A percentile compares a stretch with the other conserved stretches of the same genome.
Conservation (phyloP, 306 rosid species). For the Aeschynomene evenia region DNA sequence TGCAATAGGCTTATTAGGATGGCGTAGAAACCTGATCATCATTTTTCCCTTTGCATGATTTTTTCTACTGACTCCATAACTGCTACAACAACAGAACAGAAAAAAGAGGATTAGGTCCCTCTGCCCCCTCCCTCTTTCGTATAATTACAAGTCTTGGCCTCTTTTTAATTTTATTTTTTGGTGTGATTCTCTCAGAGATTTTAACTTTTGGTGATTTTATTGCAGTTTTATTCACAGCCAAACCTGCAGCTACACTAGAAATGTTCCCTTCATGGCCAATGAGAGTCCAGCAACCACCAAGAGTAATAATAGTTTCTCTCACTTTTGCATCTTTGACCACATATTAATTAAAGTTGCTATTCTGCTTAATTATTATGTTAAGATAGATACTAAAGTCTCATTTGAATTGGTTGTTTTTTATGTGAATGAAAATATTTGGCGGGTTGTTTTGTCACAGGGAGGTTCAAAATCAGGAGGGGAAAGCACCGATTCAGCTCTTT, state of each 20-base stretch:
- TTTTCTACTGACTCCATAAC: slow-evolving; percentile 75
- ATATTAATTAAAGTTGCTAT: slow-evolving; percentile 8
- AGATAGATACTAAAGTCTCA: too few species aligned
- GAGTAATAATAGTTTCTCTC: slow-evolving; percentile 37
- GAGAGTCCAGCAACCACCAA: slow-evolving; percentile 74
- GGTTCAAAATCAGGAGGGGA: slow-evolving; percentile 81
- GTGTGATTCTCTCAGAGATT: slow-evolving; percentile 50
- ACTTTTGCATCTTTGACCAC: slow-evolving; percentile 42
- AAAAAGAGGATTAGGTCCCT: slow-evolving; percentile 64
- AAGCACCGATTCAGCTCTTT: slow-evolving; percentile 75
- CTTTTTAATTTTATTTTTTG: slow-evolving; percentile 38
- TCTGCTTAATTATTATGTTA: too few species aligned
- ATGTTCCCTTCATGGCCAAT: slow-evolving; percentile 99
- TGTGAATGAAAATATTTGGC: slow-evolving; percentile 13
- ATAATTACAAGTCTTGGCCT: not conserved
- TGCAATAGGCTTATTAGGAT: slow-evolving; percentile 48
- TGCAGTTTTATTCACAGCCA: slow-evolving; percentile 83
- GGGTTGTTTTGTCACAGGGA: slow-evolving; percentile 46
- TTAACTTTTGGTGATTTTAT: slow-evolving; percentile 61
- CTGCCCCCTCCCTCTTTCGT: not conserved
- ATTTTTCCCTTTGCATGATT: slow-evolving; percentile 51
- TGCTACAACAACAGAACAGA: slow-evolving; percentile 59
- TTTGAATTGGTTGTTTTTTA: not conserved
- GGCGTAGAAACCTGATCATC: slow-evolving; percentile 63
- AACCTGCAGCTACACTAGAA: slow-evolving; percentile 95